phyloP scores from a whole-genome alignment of 768 basidiomycete genomes.

The Hypholoma sublateritium region DNA sequence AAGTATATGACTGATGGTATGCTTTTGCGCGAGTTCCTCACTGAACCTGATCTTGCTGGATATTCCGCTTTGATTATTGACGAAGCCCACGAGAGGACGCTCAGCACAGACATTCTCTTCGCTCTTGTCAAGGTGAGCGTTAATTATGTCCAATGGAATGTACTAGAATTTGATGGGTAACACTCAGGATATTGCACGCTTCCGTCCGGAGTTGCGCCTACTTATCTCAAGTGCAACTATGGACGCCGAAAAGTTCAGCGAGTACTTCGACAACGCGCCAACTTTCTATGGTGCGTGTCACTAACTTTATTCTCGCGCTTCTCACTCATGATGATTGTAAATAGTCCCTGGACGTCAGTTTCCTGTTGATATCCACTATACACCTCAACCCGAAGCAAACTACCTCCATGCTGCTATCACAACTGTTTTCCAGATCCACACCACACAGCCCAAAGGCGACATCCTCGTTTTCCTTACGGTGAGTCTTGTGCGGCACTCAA shows the following conservation, averaged over 20 bases:
- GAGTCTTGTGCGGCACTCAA: slow-evolving; percentile 23
- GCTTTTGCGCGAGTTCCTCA: slow-evolving; percentile 94
- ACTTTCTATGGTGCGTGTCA: slow-evolving; percentile 78
- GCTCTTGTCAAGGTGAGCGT: slow-evolving; percentile 93
- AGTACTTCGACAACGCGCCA: slow-evolving; percentile 95
- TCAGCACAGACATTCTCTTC: slow-evolving; percentile 98
- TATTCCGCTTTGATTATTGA: slow-evolving; percentile 97
- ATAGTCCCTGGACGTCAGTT: slow-evolving; percentile 95
- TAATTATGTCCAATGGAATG: no score
- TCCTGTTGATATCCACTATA: slow-evolving; percentile 98
- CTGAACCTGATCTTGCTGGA: slow-evolving; percentile 94
- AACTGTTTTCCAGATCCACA: slow-evolving; percentile 98
- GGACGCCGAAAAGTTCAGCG: slow-evolving; percentile 97
- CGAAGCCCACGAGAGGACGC: slow-evolving; percentile 96
- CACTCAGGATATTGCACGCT: slow-evolving; percentile 88
- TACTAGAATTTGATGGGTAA: background rate
- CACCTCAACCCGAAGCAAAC: slow-evolving; percentile 98
- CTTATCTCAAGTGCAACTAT: slow-evolving; percentile 96
- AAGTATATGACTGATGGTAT: slow-evolving; percentile 99
- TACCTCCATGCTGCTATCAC: slow-evolving; percentile 99
- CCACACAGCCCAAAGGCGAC: slow-evolving; percentile 96
- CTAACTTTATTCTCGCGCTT: background rate
- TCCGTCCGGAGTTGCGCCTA: slow-evolving; percentile 89
- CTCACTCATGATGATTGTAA: background rate
- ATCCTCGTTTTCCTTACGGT: slow-evolving; percentile 97